phyloP scores from a whole-genome alignment of 2,329 filamentous ascomycete species.

The Triangularia setosa region DNA sequence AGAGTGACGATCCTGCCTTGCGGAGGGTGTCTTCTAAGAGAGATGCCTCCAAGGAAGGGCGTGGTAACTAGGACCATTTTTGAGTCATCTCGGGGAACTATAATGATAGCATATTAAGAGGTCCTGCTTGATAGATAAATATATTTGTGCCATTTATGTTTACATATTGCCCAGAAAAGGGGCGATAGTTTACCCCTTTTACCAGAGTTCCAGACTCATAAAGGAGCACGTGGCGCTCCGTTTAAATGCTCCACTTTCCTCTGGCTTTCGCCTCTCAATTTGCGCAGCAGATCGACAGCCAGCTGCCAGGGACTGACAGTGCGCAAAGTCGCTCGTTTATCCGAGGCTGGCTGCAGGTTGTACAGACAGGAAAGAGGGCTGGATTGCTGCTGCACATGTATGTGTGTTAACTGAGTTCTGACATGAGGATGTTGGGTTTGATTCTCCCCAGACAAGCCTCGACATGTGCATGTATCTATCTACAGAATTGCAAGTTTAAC shows the following conservation, averaged over 20 bases:
- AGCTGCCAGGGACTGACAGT: not conserved
- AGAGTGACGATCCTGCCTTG: conserved; percentile 30
- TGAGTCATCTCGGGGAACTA: not conserved
- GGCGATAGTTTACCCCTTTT: not conserved
- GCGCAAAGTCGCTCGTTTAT: not conserved
- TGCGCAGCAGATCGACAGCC: not conserved
- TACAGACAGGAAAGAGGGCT: not conserved
- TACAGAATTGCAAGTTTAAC: not conserved
- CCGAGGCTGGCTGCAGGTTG: not conserved
- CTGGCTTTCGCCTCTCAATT: not conserved
- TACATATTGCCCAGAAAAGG: not conserved
- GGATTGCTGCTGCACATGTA: not conserved
- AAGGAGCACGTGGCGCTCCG: not conserved
- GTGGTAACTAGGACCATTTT: not conserved
- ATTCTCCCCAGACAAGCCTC: not conserved
- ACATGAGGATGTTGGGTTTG: not conserved
- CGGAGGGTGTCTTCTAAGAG: not conserved
- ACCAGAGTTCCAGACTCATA: not conserved
- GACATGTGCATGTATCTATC: not conserved
- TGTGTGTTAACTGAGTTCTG: not conserved
- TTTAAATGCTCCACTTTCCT: not conserved
- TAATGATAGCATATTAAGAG: not conserved
- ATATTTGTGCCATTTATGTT: not conserved
- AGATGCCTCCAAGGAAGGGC: conserved; percentile 7
- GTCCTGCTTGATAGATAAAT: not conserved